Base-by-base conservation (phyloP, 345 rosid species). In the Linum tenue region DNA sequence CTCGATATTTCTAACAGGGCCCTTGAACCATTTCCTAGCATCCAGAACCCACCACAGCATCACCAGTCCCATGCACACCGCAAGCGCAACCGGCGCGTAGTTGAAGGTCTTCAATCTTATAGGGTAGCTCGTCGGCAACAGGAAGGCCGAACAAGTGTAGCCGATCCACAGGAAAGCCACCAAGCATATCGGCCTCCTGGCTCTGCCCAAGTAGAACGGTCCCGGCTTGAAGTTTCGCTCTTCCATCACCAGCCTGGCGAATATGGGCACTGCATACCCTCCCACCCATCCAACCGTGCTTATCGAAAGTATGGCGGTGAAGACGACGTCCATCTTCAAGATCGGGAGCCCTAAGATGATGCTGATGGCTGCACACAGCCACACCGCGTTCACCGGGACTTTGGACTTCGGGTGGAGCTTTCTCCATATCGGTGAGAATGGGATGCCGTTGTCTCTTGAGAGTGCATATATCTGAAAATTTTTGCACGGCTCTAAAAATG, bases 211-310 rank as follows among this genome's bases (percentile, higher is more conserved):
- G 42, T 68, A 73, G 59, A 69, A 73, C 3, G 77, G 77, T 7
- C 77, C 72, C 0, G 73, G 72, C 16, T 64, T 64, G 69, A 73
- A 73, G 37, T 73, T 22, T 69, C 68, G 58, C 50, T 73, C 69
- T 0, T 41, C 72, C 77, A 73, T 73, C 0, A 68, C 58, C 17
- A 73, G 60, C 58, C 77, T 64, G 3, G 62, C 38, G 39, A 68
- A 73, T 2, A 73, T 73, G 1, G 77, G 77, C 35, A 73, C 51
- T 1, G 72, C 72, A 10, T 73, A 73, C n/a, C 72, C 69, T 1
- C 77, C 73, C 5, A 68, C 69, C 77, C 77, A 73, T 17, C 77
- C 68, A 36, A 73, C 60, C 5, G 73, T 73, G 55, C 77, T 68
- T 41, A 73, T 56, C 62, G 75, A 72, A 31, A 69, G 44, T 64